Percentiles rank a stretch among this genome's conserved stretches.
These are phyloP conservation scores for Kwoniella shandongensis DNA, from an alignment of 768 basidiomycete genomes.

Conservation along the genomic window DNA sequence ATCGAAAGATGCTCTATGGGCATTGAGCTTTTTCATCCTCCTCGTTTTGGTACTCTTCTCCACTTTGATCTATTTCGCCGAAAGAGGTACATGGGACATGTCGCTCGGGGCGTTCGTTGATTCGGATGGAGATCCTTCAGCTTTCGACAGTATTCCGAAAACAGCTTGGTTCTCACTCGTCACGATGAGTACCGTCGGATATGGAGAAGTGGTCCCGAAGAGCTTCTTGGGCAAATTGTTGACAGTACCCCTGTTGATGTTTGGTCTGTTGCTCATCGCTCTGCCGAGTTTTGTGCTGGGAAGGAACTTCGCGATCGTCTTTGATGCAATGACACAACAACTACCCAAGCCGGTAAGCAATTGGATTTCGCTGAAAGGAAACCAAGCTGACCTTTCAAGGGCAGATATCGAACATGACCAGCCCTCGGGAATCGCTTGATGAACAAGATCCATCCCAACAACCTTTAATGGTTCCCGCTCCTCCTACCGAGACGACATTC, in stretches of 20 bases:
- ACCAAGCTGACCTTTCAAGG: neutral
- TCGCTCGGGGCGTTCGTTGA: slow-evolving; percentile 77
- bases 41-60: slow-evolving; percentile 87
- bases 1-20: slow-evolving; percentile 81
- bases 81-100: slow-evolving; percentile 86
- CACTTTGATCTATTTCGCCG: slow-evolving; percentile 85
- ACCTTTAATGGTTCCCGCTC: neutral
- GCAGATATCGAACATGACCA: slow-evolving; percentile 6
- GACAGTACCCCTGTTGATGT: slow-evolving; percentile 80
- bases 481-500: slow-evolving; percentile 1
- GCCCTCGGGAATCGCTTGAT: slow-evolving; percentile 21
- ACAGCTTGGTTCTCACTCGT: slow-evolving; percentile 68
- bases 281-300: slow-evolving; percentile 89
- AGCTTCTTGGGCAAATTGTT: slow-evolving; percentile 83
- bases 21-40: slow-evolving; percentile 81
- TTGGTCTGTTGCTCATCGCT: slow-evolving; percentile 83
- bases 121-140: slow-evolving; percentile 63
- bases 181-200: slow-evolving; percentile 82
- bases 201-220: slow-evolving; percentile 86
- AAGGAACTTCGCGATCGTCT: slow-evolving; percentile 83
- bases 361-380: too few species aligned
- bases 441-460: neutral
- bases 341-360: slow-evolving; percentile 25
- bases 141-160: slow-evolving; percentile 65
- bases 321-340: slow-evolving; percentile 68